A percentile compares a stretch with the other conserved stretches of the same genome.
Evolutionary conservation across 345 rosid species (phyloP).

Genomic region (Iberis pinnata): DNA sequence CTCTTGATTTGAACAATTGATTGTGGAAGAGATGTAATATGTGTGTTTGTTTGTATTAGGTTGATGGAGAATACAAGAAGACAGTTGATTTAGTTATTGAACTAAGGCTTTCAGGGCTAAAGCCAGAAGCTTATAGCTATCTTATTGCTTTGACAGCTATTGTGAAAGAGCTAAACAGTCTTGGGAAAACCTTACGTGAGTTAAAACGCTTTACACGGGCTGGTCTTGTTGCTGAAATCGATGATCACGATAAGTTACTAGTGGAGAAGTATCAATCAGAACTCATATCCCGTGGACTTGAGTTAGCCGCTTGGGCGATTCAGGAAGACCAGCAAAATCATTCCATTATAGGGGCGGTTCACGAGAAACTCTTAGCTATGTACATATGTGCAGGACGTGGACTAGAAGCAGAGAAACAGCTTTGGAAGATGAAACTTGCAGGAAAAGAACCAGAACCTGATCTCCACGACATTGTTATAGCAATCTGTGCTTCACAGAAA

Average conservation of each 20-base stretch:
- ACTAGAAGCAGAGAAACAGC: constrained; percentile 73
- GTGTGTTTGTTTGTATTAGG: constrained; percentile 33
- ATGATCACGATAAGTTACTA: constrained; percentile 41
- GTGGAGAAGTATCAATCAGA: constrained; percentile 64
- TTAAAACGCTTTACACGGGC: constrained; percentile 54
- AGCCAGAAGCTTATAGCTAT: constrained; percentile 79
- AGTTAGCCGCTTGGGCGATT: constrained; percentile 63
- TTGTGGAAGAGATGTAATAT: neutral
- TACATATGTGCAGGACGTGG: constrained; percentile 82
- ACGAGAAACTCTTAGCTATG: constrained; percentile 89
- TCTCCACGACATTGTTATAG: constrained; percentile 74
- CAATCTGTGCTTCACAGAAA: constrained; percentile 79
- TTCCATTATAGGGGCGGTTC: constrained; percentile 54
- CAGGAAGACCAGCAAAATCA: constrained; percentile 44
- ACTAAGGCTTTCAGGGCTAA: constrained; percentile 62
- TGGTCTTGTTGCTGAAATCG: constrained; percentile 54
- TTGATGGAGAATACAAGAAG: constrained; percentile 69
- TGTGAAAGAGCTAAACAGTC: constrained; percentile 79
- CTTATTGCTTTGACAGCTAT: constrained; percentile 88
- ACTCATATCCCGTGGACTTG: constrained; percentile 55
- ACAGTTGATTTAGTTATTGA: constrained; percentile 60
- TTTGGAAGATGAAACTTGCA: constrained; percentile 83
- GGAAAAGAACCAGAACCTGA: constrained; percentile 80
- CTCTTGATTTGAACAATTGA: neutral
- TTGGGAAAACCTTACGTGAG: constrained; percentile 64